Evolutionary conservation across 768 basidiomycete species (phyloP).

Genomic region (Russula abietina): DNA sequence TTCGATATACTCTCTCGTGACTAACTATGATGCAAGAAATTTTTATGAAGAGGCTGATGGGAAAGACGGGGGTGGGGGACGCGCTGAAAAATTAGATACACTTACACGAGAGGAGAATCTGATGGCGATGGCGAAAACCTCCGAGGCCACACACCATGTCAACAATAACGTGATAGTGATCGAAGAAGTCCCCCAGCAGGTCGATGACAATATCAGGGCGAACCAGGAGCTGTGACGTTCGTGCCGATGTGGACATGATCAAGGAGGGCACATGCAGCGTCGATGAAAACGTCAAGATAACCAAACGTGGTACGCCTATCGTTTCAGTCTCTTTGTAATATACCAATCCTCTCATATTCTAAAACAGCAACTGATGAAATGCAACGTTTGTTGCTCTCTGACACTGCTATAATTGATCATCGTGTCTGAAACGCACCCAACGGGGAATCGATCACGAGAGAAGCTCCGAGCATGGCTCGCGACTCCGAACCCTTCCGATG

Average conservation of each 20-base stretch:
- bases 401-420: no score
- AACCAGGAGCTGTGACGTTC: background rate
- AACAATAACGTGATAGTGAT: background rate
- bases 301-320: no score
- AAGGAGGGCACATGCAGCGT: background rate
- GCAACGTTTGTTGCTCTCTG: no score
- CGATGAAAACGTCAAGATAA: background rate
- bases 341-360: no score
- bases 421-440: background rate
- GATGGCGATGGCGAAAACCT: background rate
- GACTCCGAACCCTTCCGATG: slow-evolving; percentile 2
- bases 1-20: no score
- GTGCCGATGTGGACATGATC: background rate
- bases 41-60: background rate
- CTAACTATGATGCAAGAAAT: background rate
- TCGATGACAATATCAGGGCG: no score
- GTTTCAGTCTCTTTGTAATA: no score
- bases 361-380: background rate
- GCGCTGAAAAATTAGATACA: background rate
- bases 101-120: slow-evolving; percentile 4
- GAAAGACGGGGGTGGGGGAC: background rate
- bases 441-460: background rate
- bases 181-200: background rate
- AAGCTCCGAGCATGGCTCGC: background rate
- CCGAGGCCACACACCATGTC: background rate